Evolutionary conservation across 768 basidiomycete genomes (phyloP).

Genomic region (Trichaptum fuscoviolaceum): DNA sequence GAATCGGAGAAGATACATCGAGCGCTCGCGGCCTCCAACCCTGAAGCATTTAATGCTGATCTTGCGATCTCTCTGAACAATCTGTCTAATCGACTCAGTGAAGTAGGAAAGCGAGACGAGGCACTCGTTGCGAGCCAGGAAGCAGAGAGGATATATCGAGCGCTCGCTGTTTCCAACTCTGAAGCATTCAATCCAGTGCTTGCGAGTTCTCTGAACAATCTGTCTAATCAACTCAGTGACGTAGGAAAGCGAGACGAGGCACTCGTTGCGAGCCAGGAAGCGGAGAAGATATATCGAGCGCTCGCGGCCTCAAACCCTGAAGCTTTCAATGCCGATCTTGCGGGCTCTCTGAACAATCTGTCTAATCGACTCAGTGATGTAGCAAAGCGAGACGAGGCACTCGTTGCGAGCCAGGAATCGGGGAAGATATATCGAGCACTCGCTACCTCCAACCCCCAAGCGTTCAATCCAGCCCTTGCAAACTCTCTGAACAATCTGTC

Average conservation of each 20-base stretch:
- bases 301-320: not conserved
- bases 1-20: constrained; percentile 10
- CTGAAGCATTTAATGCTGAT: not conserved
- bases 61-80: too few relatives aligned
- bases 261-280: not conserved
- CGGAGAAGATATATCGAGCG: not conserved
- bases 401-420: not conserved
- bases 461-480: constrained; percentile 6
- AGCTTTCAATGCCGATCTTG: constrained; percentile 4
- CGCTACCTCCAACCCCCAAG: not conserved
- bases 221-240: not conserved
- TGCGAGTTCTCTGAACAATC: not conserved
- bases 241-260: not conserved
- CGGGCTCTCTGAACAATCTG: constrained; percentile 7
- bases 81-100: not conserved
- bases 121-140: not conserved
- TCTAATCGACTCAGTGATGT: constrained; percentile 7
- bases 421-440: constrained; percentile 2
- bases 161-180: not conserved
- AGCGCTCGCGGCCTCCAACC: not conserved
- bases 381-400: constrained; percentile 9
- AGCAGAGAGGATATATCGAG: not conserved
- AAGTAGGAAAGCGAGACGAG: not conserved
- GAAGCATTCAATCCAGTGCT: not conserved
- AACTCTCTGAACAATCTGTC: constrained; percentile 9